Evolutionary conservation across 768 basidiomycete species (phyloP), one percentile per base, ranked within the genome.

Genomic region (Suillus hirtellus): DNA sequence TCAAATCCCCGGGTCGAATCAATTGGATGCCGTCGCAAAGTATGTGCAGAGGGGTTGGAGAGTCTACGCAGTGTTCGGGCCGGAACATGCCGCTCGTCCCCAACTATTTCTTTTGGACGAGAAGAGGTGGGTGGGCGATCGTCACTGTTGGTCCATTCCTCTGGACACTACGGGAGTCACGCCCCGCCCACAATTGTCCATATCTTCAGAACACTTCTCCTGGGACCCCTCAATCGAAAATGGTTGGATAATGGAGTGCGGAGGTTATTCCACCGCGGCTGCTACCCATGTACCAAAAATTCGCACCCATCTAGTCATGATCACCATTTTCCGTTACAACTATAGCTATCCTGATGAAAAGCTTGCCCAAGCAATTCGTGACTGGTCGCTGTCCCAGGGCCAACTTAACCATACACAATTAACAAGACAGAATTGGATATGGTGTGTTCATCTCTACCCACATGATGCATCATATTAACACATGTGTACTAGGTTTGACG

Each of bases 41-140:
- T 82, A 82, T 64, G 35, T 61, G 6, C 12, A 43, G 2, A 75
- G 81, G 1, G 81, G 81, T 0, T 84, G 79, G 79, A 63, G 62
- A 4, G 63, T 78, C 17, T 64, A 67, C 46, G 64, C 47, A 42
- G 15, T 44, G 15, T 65, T 64, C 15, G 56, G 63, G 8, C 60
- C 61, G 1, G 8, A 49, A 24, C 62, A 70, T 19, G 11, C 46
- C 0, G 24, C 52, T 5, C 12, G 40, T 17, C 49, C 64, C 1
- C n/a, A 4, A 11, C 69, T 70, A 0, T 69, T 71, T 1, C 68
- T 77, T 46, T 47, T 63, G 2, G 31, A 62, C 31, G 37, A 67
- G 5, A 47, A 19, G 4, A 73, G 80, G 14, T 74, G 68, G 70
- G 68, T 80, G 2, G 70, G 70, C 1, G 78, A 81, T 40, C 37